Conservation (phyloP, 192 early-diverging fungal genomes). For the Mortierella antarctica region DNA sequence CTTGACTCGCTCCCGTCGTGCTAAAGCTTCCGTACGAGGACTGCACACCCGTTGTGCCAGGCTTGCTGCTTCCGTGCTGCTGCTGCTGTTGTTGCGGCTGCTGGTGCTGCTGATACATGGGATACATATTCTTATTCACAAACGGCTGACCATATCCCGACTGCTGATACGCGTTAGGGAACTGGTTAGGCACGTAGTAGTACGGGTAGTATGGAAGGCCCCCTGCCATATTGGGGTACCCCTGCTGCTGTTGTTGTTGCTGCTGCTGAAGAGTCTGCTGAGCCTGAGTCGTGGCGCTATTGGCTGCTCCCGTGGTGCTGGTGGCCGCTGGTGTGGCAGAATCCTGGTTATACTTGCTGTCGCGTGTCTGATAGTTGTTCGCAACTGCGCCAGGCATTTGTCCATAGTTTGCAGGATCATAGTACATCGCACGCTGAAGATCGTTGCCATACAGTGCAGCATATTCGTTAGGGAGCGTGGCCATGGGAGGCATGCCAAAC, state of each 20-base stretch:
- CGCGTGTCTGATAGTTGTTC: conserved; percentile 62
- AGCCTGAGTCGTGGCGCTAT: conserved; percentile 54
- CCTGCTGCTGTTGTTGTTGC: conserved; percentile 67
- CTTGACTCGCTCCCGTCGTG: conserved; percentile 36
- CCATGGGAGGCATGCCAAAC: conserved; percentile 68
- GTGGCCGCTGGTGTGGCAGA: conserved; percentile 13
- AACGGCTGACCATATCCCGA: conserved; percentile 91
- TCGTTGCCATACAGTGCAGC: conserved; percentile 73
- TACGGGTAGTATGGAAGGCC: conserved; percentile 84
- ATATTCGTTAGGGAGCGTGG: conserved; percentile 62
- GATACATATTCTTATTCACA: conserved; percentile 91
- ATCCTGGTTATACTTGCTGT: conserved; percentile 64
- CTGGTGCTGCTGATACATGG: conserved; percentile 73
- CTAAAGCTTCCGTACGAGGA: conserved; percentile 54
- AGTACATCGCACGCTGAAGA: conserved; percentile 73
- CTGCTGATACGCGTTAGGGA: conserved; percentile 82
- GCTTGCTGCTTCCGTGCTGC: conserved; percentile 57
- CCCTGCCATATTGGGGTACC: conserved; percentile 60
- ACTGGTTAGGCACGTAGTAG: conserved; percentile 88
- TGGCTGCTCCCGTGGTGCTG: conserved; percentile 45
- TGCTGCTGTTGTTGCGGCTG: conserved; percentile 55
- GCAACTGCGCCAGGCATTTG: conserved; percentile 68
- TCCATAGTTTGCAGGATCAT: conserved; percentile 65
- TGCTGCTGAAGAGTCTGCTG: conserved; percentile 62
- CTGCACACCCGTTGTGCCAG: conserved; percentile 37